Evolutionary conservation across 1,284 basidiomycete species (phyloP), one percentile per base, ranked within the genome.

Genomic region (Vanrija sp.): DNA sequence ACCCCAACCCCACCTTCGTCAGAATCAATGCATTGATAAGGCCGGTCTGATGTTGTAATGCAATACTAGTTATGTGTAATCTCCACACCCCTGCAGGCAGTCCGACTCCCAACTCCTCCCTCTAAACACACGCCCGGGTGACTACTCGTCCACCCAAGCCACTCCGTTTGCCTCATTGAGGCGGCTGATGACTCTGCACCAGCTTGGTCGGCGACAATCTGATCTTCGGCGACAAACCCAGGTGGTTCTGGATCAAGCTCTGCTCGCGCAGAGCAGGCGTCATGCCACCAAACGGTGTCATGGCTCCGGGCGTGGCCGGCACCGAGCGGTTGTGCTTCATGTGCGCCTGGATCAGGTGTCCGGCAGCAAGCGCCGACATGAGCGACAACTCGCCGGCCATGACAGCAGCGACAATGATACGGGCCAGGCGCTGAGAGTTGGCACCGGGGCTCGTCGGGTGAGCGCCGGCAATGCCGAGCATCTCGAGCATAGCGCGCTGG

Each of bases 361-460:
- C 93, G 0, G 91, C 92, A 0, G 92, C 92, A 25, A 97, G 83
- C 1, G 93, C 92, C 61, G 85, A 86, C 74, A 97, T 83, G 61
- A 97, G 82, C 18, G 87, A 90, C 47, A 95, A 80, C 74, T 97
- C 93, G 45, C 93, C 93, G 3, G 93, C 93, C 91, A 97, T 95
- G 68, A 96, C 92, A 1, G 89, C 83, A 0, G 90, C 85, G 47
- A 86, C 87, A 64, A 97, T 88, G 67, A 96, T 83, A 40, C 91
- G 83, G 1, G 93, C 93, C 51, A 97, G 84, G 50, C 83, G 83
- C 62, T 89, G 89, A 0, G 93, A 87, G 73, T 97, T 95, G 69
- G 85, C 81, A 2, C 93, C 93, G 0, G 93, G 93, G 10, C 82
- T 79, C 4, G 86, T 86, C 0, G 84, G 81, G 75, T 97, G 88